phyloP scores from a whole-genome alignment of 2,329 filamentous ascomycete genomes.

The Trichoderma semiorbis region DNA sequence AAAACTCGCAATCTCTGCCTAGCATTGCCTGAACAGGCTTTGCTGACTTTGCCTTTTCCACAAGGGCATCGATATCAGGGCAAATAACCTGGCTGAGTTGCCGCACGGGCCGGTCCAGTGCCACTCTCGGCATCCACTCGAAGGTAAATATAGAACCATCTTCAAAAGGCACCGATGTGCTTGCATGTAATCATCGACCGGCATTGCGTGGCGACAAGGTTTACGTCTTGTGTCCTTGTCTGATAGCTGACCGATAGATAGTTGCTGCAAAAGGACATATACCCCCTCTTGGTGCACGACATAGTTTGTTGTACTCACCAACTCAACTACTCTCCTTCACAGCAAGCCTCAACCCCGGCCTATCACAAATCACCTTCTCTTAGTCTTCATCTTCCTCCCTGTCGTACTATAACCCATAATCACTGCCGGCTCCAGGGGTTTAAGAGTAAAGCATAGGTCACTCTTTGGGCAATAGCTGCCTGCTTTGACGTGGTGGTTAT shows the following conservation, averaged over 20 bases:
- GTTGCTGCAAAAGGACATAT: slow-evolving; percentile 3
- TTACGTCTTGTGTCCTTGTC: background rate
- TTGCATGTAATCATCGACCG: background rate
- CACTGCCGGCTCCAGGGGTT: background rate
- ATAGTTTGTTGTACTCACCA: background rate
- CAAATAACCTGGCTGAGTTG: background rate
- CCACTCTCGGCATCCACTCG: background rate
- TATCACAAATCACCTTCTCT: background rate
- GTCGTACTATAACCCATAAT: background rate
- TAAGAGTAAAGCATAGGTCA: background rate
- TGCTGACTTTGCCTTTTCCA: background rate
- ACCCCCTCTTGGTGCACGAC: background rate
- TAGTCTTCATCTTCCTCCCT: background rate
- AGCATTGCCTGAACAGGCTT: background rate
- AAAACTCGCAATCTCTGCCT: slow-evolving; percentile 3
- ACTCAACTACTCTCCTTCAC: background rate
- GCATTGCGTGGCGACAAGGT: background rate
- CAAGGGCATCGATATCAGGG: background rate
- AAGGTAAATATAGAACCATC: background rate
- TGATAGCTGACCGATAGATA: background rate
- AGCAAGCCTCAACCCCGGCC: background rate
- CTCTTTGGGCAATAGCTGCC: background rate
- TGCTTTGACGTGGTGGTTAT: background rate
- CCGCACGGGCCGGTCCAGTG: background rate
- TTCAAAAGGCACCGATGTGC: background rate